A percentile compares a stretch with the other conserved stretches of the same genome.
Evolutionary conservation across 208 protist genomes (phyloP).

Genomic region (Phytomonas sp.): DNA sequence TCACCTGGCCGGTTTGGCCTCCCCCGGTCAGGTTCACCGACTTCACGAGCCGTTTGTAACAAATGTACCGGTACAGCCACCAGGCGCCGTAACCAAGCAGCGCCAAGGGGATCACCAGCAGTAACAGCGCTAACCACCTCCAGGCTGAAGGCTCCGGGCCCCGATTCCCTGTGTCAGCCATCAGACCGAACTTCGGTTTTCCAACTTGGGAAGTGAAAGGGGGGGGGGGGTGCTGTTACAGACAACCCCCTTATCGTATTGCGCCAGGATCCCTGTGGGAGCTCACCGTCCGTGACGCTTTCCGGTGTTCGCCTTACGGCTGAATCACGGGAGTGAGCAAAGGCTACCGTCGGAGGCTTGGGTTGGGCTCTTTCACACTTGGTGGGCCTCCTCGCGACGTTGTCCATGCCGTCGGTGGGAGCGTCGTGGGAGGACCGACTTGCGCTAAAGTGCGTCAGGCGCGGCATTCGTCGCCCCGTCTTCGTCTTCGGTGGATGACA

Average conservation of each 20-base stretch:
- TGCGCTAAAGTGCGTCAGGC: neutral
- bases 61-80: constrained; percentile 26
- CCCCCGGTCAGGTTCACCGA: constrained; percentile 39
- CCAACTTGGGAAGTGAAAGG: neutral
- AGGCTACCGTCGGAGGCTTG: neutral
- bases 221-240: too few relatives aligned
- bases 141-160: too few relatives aligned
- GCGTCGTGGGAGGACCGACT: neutral
- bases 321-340: neutral
- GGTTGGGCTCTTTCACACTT: neutral
- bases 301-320: neutral
- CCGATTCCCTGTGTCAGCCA: neutral
- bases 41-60: constrained; percentile 18
- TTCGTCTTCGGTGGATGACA: neutral
- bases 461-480: neutral
- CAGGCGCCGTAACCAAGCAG: constrained; percentile 18
- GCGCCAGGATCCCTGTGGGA: too few relatives aligned
- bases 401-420: too few relatives aligned
- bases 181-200: neutral
- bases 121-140: constrained; percentile 23
- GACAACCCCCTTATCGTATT: too few relatives aligned
- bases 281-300: neutral
- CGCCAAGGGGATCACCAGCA: constrained; percentile 33
- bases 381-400: neutral
- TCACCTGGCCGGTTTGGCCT: constrained; percentile 32